These are phyloP conservation scores for Cicer yamashitae DNA, from an alignment of 306 rosid genomes.

Conservation along the genomic window DNA sequence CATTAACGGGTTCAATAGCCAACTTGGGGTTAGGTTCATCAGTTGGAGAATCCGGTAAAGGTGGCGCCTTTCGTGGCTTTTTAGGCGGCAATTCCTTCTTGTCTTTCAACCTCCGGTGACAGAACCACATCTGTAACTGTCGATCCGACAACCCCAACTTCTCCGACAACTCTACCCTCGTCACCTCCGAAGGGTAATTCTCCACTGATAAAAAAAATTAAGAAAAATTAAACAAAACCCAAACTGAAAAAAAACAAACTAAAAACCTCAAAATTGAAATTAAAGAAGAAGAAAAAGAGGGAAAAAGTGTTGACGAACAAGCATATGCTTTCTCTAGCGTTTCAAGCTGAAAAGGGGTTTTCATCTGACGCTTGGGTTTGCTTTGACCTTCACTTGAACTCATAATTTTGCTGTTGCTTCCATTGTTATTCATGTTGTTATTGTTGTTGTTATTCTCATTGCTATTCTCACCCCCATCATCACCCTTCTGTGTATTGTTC, in stretches of 20 bases:
- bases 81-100: slow-evolving; percentile 76
- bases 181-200: slow-evolving; percentile 84
- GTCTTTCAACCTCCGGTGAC: slow-evolving; percentile 95
- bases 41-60: slow-evolving; percentile 67
- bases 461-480: slow-evolving; percentile 40
- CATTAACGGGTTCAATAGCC: slow-evolving; percentile 67
- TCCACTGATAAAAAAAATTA: slow-evolving; percentile 63
- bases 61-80: slow-evolving; percentile 52
- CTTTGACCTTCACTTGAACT: slow-evolving; percentile 92
- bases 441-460: slow-evolving; percentile 45
- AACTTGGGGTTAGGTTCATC: slow-evolving; percentile 68
- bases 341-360: slow-evolving; percentile 98
- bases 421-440: slow-evolving; percentile 35
- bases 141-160: slow-evolving; percentile 95
- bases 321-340: slow-evolving; percentile 90
- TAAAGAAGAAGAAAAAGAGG: background rate
- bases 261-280: background rate
- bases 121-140: slow-evolving; percentile 99
- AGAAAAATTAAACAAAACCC: background rate
- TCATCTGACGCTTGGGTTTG: slow-evolving; percentile 99
- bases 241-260: background rate
- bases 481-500: slow-evolving; percentile 45
- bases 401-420: slow-evolving; percentile 57
- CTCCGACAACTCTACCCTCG: slow-evolving; percentile 76
- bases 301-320: slow-evolving; percentile 50